A percentile compares a stretch with the other conserved stretches of the same genome.
phyloP scores from a whole-genome alignment of 305 asterid genomes.

The Euphrasia arctica region DNA sequence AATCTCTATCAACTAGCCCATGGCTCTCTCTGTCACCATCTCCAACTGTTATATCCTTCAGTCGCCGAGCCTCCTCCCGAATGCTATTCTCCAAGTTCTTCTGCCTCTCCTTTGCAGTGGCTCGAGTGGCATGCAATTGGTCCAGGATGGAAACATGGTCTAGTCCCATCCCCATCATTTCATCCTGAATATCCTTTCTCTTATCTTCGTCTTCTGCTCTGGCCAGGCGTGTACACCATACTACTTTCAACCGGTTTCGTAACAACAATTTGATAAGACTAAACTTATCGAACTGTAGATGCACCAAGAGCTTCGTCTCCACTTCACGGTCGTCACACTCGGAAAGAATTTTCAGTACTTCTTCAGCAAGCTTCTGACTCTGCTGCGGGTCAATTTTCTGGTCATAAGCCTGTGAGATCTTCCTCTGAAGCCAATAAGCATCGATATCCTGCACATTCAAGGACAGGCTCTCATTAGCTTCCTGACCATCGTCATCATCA shows the following conservation, averaged over 20 bases:
- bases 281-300: conserved; percentile 78
- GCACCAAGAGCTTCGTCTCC: conserved; percentile 79
- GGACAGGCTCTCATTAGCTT: conserved; percentile 72
- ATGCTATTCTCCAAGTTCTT: conserved; percentile 84
- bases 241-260: conserved; percentile 84
- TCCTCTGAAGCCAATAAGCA: conserved; percentile 98
- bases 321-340: conserved; percentile 89
- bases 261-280: conserved; percentile 67
- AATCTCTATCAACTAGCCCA: conserved; percentile 59
- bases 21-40: conserved; percentile 61
- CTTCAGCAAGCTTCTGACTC: conserved; percentile 90
- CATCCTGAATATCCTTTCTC: conserved; percentile 78
- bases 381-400: conserved; percentile 85
- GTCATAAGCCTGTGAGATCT: conserved; percentile 93
- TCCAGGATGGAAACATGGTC: conserved; percentile 73
- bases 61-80: conserved; percentile 86
- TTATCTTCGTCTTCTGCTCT: conserved; percentile 91
- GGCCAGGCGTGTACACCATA: conserved; percentile 91
- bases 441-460: conserved; percentile 91
- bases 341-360: conserved; percentile 80
- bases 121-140: conserved; percentile 96
- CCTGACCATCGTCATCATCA: conserved; percentile 80
- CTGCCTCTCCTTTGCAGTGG: conserved; percentile 89
- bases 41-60: conserved; percentile 63
- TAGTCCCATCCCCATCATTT: conserved; percentile 73